Conservation (phyloP, 352 stramenopile genomes). For the Phytophthora rubi region DNA sequence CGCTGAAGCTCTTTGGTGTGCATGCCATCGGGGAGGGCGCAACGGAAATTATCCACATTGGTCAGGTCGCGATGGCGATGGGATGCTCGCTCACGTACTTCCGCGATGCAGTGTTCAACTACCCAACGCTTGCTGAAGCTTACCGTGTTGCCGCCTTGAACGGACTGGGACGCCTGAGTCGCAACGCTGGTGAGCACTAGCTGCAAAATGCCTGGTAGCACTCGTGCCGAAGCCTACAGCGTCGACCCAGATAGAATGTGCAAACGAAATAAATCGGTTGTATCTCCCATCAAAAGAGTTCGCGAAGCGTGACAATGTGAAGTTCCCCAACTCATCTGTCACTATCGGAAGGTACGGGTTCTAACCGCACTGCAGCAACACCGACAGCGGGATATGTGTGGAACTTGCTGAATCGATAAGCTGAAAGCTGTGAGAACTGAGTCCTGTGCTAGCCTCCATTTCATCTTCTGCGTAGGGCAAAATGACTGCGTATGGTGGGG, state of each 20-base stretch:
- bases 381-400: slow-evolving; percentile 21
- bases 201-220: slow-evolving; percentile 21
- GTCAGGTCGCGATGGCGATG: slow-evolving; percentile 90
- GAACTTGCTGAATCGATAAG: slow-evolving; percentile 36
- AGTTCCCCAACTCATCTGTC: neutral
- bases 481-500: slow-evolving; percentile 26
- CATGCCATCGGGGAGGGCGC: slow-evolving; percentile 90
- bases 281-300: neutral
- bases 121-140: slow-evolving; percentile 90
- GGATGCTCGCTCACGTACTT: slow-evolving; percentile 88
- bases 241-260: slow-evolving; percentile 1
- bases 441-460: slow-evolving; percentile 34
- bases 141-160: slow-evolving; percentile 91
- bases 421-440: slow-evolving; percentile 23
- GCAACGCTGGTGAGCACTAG: slow-evolving; percentile 73
- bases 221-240: neutral
- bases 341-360: neutral
- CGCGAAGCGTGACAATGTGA: neutral
- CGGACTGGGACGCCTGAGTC: slow-evolving; percentile 85
- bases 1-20: slow-evolving; percentile 85
- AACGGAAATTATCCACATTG: slow-evolving; percentile 93
- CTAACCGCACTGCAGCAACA: slow-evolving; percentile 34
- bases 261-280: neutral
- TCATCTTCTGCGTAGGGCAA: slow-evolving; percentile 39
- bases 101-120: slow-evolving; percentile 92